These are phyloP conservation scores for Candida sonorensis DNA, from an alignment of 805 yeast genomes.

Conservation along the genomic window DNA sequence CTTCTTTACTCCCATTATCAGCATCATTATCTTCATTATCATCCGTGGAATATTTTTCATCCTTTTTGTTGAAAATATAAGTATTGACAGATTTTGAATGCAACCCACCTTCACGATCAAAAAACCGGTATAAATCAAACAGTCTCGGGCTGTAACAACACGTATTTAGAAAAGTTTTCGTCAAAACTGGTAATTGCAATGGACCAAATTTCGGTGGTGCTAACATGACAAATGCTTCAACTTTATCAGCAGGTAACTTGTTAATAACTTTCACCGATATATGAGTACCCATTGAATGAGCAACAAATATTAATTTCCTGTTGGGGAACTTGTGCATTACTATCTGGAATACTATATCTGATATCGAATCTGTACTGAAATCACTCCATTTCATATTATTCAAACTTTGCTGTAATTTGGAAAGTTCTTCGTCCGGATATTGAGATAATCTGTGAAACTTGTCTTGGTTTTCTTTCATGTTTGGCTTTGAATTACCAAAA, in stretches of 20 bases:
- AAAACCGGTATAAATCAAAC: constrained; percentile 47
- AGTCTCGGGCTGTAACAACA: constrained; percentile 35
- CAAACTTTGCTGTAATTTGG: constrained; percentile 22
- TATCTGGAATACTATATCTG: constrained; percentile 31
- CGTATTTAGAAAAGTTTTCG: constrained; percentile 20
- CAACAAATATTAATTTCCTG: constrained; percentile 38
- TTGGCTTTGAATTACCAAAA: constrained; percentile 53
- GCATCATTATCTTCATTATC: too few species aligned
- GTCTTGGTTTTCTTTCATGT: constrained; percentile 4
- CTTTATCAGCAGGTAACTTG: constrained; percentile 29
- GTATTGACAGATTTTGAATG: constrained; percentile 53
- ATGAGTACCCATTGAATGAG: constrained; percentile 57
- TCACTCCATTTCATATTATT: constrained; percentile 32
- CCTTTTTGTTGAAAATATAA: constrained; percentile 34
- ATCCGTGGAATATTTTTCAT: too few species aligned
- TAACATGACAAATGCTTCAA: constrained; percentile 41
- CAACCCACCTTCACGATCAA: constrained; percentile 60
- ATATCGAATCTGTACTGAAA: constrained; percentile 36
- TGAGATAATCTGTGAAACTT: constrained; percentile 17
- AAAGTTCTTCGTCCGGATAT: constrained; percentile 14
- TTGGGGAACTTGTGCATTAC: constrained; percentile 33
- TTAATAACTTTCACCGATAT: constrained; percentile 35
- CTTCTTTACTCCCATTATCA: too few species aligned
- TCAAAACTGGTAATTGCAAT: constrained; percentile 11
- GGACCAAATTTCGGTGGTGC: constrained; percentile 36